phyloP scores from a whole-genome alignment of 2,329 filamentous ascomycete species.

The Aspergillus udagawae region DNA sequence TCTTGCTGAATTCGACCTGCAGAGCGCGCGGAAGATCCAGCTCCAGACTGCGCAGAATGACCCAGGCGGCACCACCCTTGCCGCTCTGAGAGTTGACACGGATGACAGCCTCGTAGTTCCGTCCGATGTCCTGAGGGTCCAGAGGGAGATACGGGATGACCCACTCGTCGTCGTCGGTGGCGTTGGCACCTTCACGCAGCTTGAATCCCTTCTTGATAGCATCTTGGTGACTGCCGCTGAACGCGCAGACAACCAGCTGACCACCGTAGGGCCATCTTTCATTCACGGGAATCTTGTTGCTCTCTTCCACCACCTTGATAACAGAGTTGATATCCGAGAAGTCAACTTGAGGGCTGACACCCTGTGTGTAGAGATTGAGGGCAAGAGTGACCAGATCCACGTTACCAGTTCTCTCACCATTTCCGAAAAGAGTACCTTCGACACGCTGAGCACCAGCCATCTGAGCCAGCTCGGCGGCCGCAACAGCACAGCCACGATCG shows the following conservation, averaged over 20 bases:
- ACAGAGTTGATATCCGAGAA: constrained; percentile 84
- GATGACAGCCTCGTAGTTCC: constrained; percentile 97
- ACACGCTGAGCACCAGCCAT: constrained; percentile 96
- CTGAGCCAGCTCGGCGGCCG: constrained; percentile 85
- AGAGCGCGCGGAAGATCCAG: constrained; percentile 90
- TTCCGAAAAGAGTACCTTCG: constrained; percentile 90
- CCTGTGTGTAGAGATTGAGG: constrained; percentile 93
- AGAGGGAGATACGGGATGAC: constrained; percentile 87
- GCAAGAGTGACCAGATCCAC: constrained; percentile 90
- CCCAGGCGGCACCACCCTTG: constrained; percentile 92
- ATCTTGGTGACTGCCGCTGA: constrained; percentile 89
- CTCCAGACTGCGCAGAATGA: constrained; percentile 82
- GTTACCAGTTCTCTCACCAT: constrained; percentile 93
- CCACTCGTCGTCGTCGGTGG: constrained; percentile 66
- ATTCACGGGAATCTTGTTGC: constrained; percentile 93
- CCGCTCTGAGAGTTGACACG: constrained; percentile 95
- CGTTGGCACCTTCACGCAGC: constrained; percentile 58
- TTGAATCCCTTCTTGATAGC: constrained; percentile 87
- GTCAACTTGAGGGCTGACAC: constrained; percentile 77
- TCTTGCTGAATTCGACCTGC: constrained; percentile 83
- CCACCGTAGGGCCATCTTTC: constrained; percentile 87
- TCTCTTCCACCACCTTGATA: constrained; percentile 84
- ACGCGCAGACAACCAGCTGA: constrained; percentile 85
- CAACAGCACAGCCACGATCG: constrained; percentile 84
- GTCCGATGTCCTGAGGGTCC: constrained; percentile 87